Base-by-base conservation (phyloP, 345 rosid species). In the Salix arbutifolia region DNA sequence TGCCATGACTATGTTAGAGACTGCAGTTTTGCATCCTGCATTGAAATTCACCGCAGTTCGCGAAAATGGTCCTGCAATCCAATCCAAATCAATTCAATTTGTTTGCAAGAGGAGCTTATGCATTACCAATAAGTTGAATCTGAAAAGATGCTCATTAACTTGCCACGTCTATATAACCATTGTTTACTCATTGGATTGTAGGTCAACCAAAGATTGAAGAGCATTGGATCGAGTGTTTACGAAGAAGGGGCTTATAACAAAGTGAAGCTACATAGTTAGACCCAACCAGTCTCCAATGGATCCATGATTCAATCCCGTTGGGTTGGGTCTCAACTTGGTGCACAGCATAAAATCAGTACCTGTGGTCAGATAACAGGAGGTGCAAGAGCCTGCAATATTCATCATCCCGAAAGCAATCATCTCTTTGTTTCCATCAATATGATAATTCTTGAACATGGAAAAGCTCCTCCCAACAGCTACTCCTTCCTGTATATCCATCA, bases 361-460 rank as follows among this genome's bases (percentile, higher is more conserved):
- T 42, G 89, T 77, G 46, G 85, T 81, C 28, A 86, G 67, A 58
- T 86, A 86, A 70, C 89, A 83, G 40, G 89, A 86, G 8, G 89
- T 77, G 78, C 77, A 68, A 40, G 89, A 83, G 62, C 89, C 89
- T 13, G 80, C 82, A 17, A 86, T 77, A 37, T 86, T 86, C 89
- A 86, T 86, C 28, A 76, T 69, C 23, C 89, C 89, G 25, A 86
- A 75, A 14, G 89, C 89, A 9, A 86, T 65, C 89, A 86, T 86
- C 70, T 86, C 89, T 74, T 86, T 86, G 79, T 86, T 86, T 66
- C 89, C 89, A 53, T 86, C 89, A 17, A 86, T 70, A 60, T 84
- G 85, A 66, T 86, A 86, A 82, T 84, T 83, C 78, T 84, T 84
- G 84, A 82, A 75, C 71, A 78, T 66, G 4, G 87, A 85, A 73